Evolutionary conservation across 2,329 filamentous ascomycete species (phyloP), one percentile per base, ranked within the genome.

Genomic region (Teratosphaeria zuluensis): DNA sequence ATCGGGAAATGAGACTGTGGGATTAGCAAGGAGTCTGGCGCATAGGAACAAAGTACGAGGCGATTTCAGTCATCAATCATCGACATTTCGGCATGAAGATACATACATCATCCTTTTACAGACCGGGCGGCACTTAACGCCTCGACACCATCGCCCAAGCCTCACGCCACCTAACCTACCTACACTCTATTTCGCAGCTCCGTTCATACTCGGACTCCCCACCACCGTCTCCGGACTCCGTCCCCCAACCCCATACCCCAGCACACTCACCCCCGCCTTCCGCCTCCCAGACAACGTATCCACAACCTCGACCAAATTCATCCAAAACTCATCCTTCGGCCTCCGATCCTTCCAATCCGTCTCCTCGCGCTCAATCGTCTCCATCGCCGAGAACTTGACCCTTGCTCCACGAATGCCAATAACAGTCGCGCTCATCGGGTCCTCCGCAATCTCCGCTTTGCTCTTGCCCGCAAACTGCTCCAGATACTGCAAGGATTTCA

Each of bases 261-360:
- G 11, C 19, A 48, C 42, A 21, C 42, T 48, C 16, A n/a, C 19
- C 16, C 19, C n/a, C 42, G 42, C 60, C 63, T 69, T 69, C 21
- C 66, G 67, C 60, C 90, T 81, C 2, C 91, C 92, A 55, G 87
- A 89, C 33, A 99, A 77, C 35, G 90, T 87, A 72, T 99, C 89
- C 2, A 96, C 92, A 31, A 90, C 84, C 55, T 86, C 80, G 75
- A 90, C 89, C 73, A 96, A 78, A 55, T 80, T 80, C 67, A 89
- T 78, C 94, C 94, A 99, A 78, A 90, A 92, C 65, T 94, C 89
- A 57, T 84, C 76, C 75, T 85, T 89, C 53, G 94, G 92, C 55
- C 94, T 81, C 55, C 94, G 81, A 73, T 95, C 91, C 64, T 85
- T 84, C 94, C 94, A 99, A 77, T 99, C 92, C 3, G 94, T 97